Evolutionary conservation across 2,329 filamentous ascomycete genomes (phyloP).

Genomic region (Aspergillus pseudotamarii): DNA sequence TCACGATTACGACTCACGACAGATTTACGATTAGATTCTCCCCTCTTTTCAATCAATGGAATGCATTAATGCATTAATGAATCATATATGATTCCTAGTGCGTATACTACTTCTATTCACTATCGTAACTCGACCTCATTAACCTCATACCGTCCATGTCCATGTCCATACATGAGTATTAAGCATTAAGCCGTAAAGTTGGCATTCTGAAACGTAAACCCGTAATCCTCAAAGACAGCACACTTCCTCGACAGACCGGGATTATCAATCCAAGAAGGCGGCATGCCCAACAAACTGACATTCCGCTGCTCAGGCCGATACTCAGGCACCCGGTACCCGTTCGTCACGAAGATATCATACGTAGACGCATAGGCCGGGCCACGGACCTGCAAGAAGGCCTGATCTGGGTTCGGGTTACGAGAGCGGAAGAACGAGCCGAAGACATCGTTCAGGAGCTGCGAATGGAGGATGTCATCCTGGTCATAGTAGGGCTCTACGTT

Average conservation of each 20-base stretch:
- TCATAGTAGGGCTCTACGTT: constrained; percentile 28
- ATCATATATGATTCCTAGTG: neutral
- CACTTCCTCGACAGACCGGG: constrained; percentile 21
- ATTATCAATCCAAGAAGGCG: constrained; percentile 16
- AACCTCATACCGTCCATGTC: neutral
- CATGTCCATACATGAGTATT: neutral
- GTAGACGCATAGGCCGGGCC: constrained; percentile 27
- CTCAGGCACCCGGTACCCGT: constrained; percentile 17
- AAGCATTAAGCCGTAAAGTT: constrained; percentile 11
- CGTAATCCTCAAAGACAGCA: constrained; percentile 26
- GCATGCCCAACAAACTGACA: constrained; percentile 21
- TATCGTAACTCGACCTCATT: neutral
- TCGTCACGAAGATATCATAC: constrained; percentile 14
- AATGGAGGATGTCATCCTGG: constrained; percentile 22
- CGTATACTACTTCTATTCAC: neutral
- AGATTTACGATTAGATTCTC: neutral
- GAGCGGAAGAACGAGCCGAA: constrained; percentile 28
- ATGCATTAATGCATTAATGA: neutral
- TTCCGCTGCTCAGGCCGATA: constrained; percentile 13
- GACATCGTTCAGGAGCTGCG: constrained; percentile 29
- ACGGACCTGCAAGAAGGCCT: constrained; percentile 17
- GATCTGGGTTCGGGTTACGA: constrained; percentile 25
- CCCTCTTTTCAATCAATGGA: neutral
- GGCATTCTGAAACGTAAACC: constrained; percentile 29
- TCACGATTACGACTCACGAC: neutral